These are phyloP conservation scores for Neonectria punicea DNA, from an alignment of 2,329 filamentous ascomycete species.

Conservation along the genomic window DNA sequence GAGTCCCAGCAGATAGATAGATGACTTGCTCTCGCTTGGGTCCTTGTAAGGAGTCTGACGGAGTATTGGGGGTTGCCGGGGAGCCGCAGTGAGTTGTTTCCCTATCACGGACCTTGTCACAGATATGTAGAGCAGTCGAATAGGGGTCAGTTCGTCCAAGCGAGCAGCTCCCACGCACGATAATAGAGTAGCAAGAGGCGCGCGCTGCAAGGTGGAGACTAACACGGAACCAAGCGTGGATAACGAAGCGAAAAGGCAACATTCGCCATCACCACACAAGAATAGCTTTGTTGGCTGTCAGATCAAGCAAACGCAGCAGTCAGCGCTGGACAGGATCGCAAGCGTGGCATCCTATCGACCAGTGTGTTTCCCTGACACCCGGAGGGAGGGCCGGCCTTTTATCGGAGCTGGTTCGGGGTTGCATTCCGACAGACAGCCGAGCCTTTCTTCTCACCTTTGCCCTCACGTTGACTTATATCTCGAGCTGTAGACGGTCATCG, in stretches of 20 bases:
- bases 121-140: background rate
- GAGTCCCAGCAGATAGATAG: constrained; percentile 1
- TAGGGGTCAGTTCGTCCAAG: background rate
- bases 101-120: background rate
- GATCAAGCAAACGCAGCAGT: background rate
- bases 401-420: background rate
- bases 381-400: background rate
- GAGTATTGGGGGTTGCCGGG: too few relatives aligned
- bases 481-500: background rate
- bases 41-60: background rate
- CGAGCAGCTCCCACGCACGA: background rate
- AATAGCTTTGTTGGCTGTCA: background rate
- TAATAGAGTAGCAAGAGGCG: background rate
- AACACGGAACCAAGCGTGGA: background rate
- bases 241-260: background rate
- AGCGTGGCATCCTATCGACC: background rate
- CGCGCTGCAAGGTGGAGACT: background rate
- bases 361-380: background rate
- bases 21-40: background rate
- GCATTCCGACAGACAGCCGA: background rate
- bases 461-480: background rate
- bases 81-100: background rate
- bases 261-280: background rate
- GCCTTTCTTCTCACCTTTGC: background rate
- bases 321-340: background rate